A percentile compares a stretch with the other conserved stretches of the same genome.
Conservation (phyloP, 495 filamentous ascomycete genomes). For the Neurospora africana region DNA sequence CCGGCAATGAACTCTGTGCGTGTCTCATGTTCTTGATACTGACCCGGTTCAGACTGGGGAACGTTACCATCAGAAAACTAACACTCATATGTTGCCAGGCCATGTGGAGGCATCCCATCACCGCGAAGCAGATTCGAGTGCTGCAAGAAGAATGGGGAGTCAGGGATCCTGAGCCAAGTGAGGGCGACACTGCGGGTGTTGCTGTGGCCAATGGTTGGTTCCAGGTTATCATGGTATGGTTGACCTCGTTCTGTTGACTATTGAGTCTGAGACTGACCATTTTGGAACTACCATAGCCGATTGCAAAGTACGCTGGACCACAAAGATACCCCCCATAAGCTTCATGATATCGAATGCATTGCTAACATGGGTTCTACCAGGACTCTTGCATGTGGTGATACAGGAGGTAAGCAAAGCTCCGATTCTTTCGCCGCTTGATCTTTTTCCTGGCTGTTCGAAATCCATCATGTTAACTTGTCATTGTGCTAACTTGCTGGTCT, state of each 20-base stretch:
- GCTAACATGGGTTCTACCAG: background rate
- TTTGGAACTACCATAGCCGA: constrained; percentile 2
- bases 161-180: constrained; percentile 38
- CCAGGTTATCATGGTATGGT: constrained; percentile 48
- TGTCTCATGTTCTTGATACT: background rate
- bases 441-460: background rate
- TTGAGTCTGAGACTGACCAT: background rate
- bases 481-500: constrained; percentile 6
- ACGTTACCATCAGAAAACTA: background rate
- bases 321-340: background rate
- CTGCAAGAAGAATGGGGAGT: constrained; percentile 66
- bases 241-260: background rate
- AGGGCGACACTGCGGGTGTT: constrained; percentile 18
- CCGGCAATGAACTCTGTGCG: constrained; percentile 29
- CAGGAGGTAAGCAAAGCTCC: constrained; percentile 15
- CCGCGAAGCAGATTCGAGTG: constrained; percentile 53
- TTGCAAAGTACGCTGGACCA: constrained; percentile 4
- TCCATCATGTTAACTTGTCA: background rate
- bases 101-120: constrained; percentile 84
- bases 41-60: background rate
- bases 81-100: constrained; percentile 22
- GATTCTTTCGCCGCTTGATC: background rate
- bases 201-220: constrained; percentile 51
- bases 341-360: background rate
- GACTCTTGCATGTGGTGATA: constrained; percentile 25